These are phyloP conservation scores for Hymenoscyphus occultus DNA, from an alignment of 2,329 filamentous ascomycete genomes.

Conservation along the genomic window DNA sequence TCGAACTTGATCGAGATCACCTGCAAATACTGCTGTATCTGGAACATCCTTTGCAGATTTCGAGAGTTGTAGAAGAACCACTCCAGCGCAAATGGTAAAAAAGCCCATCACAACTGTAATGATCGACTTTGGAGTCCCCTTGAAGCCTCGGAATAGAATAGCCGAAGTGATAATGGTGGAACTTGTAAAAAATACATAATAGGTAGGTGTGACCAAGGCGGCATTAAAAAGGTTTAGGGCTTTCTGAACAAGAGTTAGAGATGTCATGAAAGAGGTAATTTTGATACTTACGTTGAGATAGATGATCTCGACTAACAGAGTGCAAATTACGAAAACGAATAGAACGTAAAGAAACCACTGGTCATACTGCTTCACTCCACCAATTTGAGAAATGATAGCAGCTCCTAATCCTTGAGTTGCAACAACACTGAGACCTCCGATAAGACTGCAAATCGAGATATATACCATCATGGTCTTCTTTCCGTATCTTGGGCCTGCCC, in stretches of 20 bases:
- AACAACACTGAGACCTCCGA: constrained; percentile 91
- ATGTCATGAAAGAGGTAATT: background rate
- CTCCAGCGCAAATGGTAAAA: constrained; percentile 87
- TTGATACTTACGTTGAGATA: constrained; percentile 78
- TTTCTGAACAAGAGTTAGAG: constrained; percentile 63
- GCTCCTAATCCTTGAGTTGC: constrained; percentile 90
- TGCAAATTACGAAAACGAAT: constrained; percentile 85
- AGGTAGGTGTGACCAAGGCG: constrained; percentile 93
- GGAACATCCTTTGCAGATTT: constrained; percentile 98
- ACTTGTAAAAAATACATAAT: constrained; percentile 98
- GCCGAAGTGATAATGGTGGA: constrained; percentile 93
- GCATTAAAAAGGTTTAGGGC: constrained; percentile 96
- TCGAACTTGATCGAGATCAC: constrained; percentile 90
- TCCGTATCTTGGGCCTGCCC: constrained; percentile 81
- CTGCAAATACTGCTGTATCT: constrained; percentile 85
- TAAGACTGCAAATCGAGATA: constrained; percentile 90
- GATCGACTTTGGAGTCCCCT: constrained; percentile 77
- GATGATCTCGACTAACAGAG: constrained; percentile 88
- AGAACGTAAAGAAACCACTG: constrained; percentile 96
- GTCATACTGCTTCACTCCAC: constrained; percentile 85
- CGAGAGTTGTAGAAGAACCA: constrained; percentile 90
- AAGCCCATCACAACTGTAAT: constrained; percentile 91
- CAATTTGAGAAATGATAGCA: constrained; percentile 82
- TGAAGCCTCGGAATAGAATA: constrained; percentile 90
- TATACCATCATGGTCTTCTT: constrained; percentile 99